phyloP scores from a whole-genome alignment of 108 stramenopile species.

The Conticribra weissflogii region DNA sequence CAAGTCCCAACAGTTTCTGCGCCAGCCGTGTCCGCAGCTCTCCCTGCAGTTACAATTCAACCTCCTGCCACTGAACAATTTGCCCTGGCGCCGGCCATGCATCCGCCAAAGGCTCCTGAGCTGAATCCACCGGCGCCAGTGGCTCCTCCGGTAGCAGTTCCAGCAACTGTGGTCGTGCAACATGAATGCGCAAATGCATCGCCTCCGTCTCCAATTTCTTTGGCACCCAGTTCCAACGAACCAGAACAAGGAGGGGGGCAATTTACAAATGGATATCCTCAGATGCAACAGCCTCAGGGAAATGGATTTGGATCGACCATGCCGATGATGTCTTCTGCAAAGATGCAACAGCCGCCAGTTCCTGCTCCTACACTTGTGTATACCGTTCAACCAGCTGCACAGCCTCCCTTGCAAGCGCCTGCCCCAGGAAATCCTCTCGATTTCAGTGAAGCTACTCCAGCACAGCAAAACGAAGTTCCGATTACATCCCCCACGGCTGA shows the following conservation, averaged over 20 bases:
- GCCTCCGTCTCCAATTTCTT: constrained; percentile 34
- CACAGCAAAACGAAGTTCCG: background rate
- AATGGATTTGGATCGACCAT: no score
- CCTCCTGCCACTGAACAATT: no score
- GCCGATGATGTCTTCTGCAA: no score
- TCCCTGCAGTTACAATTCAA: no score
- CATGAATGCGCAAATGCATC: background rate
- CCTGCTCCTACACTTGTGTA: background rate
- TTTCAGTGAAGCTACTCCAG: constrained; percentile 5
- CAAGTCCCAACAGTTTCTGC: background rate
- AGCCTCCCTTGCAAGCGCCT: background rate
- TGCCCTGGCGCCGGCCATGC: no score
- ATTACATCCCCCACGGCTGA: background rate
- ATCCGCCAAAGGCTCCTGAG: no score
- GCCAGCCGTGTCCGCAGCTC: no score
- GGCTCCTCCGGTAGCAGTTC: constrained; percentile 3
- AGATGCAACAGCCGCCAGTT: background rate
- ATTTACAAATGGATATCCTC: background rate
- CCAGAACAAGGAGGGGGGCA: constrained; percentile 2
- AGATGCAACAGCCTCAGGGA: background rate
- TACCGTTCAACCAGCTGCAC: background rate
- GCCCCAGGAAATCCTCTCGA: constrained; percentile 25
- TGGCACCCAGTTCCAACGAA: constrained; percentile 6
- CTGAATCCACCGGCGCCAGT: no score
- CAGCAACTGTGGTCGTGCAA: constrained; percentile 19